Conservation (phyloP, 345 rosid species). For the Eucalyptus urophylla region DNA sequence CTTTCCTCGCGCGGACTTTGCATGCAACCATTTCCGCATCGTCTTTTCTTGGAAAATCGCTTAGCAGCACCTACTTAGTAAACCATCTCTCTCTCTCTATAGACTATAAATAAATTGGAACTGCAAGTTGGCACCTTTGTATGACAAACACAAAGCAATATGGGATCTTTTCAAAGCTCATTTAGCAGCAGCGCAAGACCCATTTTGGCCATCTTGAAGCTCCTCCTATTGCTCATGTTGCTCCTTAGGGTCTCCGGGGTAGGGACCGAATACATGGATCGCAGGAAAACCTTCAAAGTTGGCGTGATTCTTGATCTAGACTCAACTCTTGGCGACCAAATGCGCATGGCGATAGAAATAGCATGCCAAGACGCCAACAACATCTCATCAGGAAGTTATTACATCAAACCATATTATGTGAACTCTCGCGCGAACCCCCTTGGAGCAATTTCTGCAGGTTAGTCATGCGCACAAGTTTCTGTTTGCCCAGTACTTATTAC, state of each 20-base stretch:
- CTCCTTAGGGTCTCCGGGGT: background rate
- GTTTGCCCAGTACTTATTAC: background rate
- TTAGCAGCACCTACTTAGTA: background rate
- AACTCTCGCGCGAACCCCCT: conserved; percentile 8
- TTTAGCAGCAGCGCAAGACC: background rate
- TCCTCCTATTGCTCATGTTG: background rate
- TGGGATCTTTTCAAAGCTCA: background rate
- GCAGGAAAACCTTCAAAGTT: background rate
- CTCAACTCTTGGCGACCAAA: conserved; percentile 18
- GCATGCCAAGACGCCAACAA: conserved; percentile 19
- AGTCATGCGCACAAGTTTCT: background rate
- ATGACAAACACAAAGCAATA: background rate
- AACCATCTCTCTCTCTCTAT: background rate
- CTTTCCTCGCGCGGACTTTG: background rate
- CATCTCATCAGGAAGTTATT: background rate
- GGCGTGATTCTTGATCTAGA: conserved; percentile 13
- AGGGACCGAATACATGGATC: background rate
- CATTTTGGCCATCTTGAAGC: background rate
- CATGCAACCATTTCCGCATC: background rate
- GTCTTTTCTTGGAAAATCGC: background rate
- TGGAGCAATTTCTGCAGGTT: conserved; percentile 21
- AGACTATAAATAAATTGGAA: background rate
- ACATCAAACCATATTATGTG: conserved; percentile 13
- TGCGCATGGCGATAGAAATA: conserved; percentile 25
- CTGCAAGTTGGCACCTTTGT: background rate